Evolutionary conservation across 2,329 filamentous ascomycete genomes (phyloP).

Genomic region (Diaporthe velutina): DNA sequence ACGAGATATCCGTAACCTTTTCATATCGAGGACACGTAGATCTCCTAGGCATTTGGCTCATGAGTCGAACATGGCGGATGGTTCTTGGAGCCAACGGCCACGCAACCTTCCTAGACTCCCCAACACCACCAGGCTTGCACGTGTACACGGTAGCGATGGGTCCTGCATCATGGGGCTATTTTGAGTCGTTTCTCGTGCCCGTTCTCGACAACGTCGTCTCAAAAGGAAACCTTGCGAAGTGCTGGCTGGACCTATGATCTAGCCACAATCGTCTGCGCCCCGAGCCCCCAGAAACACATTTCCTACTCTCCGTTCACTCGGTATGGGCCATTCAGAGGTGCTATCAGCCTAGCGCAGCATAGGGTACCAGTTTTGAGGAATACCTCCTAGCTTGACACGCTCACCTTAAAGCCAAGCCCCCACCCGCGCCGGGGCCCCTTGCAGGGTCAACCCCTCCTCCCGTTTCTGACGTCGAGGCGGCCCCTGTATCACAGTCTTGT

Average conservation of each 20-base stretch:
- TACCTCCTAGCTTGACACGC: constrained; percentile 26
- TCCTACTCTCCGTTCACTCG: constrained; percentile 19
- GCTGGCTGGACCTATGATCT: constrained; percentile 12
- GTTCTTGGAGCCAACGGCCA: background rate
- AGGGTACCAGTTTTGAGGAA: constrained; percentile 14
- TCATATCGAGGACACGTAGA: background rate
- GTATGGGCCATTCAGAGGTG: background rate
- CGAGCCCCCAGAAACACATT: constrained; percentile 23
- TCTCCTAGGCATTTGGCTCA: constrained; percentile 8
- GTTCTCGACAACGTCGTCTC: constrained; percentile 6
- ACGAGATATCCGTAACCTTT: background rate
- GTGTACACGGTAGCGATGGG: too few relatives aligned
- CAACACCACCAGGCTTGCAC: background rate
- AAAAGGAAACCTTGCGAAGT: constrained; percentile 19
- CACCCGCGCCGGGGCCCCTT: constrained; percentile 12
- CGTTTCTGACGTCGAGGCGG: constrained; percentile 5
- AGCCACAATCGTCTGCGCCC: constrained; percentile 25
- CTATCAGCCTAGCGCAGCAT: background rate
- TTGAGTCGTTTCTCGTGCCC: constrained; percentile 5
- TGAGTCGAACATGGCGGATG: constrained; percentile 9
- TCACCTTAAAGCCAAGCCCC: constrained; percentile 24
- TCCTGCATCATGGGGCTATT: constrained; percentile 21
- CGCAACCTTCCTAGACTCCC: background rate
- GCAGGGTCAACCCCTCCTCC: constrained; percentile 14
- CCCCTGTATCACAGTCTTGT: constrained; percentile 27